A percentile compares a stretch with the other conserved stretches of the same genome.
phyloP scores from a whole-genome alignment of 1,284 basidiomycete genomes.

The Erythrobasidium hasegawianum region DNA sequence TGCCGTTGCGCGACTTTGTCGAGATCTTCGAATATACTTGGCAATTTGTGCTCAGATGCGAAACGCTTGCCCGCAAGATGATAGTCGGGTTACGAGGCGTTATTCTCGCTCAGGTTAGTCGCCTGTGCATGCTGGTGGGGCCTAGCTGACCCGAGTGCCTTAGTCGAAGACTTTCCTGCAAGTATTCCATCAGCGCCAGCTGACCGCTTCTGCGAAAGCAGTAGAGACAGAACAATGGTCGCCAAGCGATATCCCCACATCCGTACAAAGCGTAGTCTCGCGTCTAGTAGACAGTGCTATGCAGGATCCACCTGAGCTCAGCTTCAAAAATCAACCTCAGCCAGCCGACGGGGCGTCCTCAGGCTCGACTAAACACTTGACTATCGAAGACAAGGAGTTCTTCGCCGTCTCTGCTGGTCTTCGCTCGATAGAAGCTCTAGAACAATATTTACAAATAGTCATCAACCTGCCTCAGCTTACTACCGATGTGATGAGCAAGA shows the following conservation, averaged over 20 bases:
- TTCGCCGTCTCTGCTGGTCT: constrained; percentile 82
- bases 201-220: constrained; percentile 76
- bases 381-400: constrained; percentile 76
- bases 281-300: constrained; percentile 76
- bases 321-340: not conserved
- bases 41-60: constrained; percentile 81
- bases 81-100: constrained; percentile 83
- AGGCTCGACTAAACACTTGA: constrained; percentile 62
- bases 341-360: constrained; percentile 39
- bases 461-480: constrained; percentile 83
- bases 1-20: constrained; percentile 72
- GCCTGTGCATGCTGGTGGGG: constrained; percentile 38
- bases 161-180: constrained; percentile 84
- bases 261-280: constrained; percentile 67
- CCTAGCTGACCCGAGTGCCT: constrained; percentile 35
- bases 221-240: constrained; percentile 90
- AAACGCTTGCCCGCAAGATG: constrained; percentile 80
- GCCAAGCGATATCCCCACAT: constrained; percentile 66
- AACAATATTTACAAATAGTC: constrained; percentile 83
- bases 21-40: constrained; percentile 78
- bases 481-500: constrained; percentile 86
- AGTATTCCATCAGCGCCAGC: constrained; percentile 74
- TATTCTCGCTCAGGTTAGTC: constrained; percentile 66
- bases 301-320: constrained; percentile 64
- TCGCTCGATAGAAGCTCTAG: constrained; percentile 67